Percentiles rank a stretch among this genome's conserved stretches.
These are phyloP conservation scores for Cenococcum geophilum DNA, from an alignment of 495 filamentous ascomycete genomes.

Conservation along the genomic window DNA sequence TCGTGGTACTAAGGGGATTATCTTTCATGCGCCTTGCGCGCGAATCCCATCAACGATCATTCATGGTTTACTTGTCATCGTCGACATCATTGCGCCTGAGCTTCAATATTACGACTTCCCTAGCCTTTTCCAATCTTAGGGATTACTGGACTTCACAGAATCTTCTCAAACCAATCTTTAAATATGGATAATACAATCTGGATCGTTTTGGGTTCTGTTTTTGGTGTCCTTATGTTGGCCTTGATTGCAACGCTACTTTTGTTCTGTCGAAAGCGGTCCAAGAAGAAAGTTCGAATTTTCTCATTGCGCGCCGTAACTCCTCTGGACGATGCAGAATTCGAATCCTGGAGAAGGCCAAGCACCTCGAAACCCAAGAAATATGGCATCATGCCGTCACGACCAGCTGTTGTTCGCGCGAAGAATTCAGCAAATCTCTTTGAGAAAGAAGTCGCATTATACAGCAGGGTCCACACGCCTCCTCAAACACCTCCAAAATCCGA, in stretches of 20 bases:
- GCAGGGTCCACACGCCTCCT: constrained; percentile 1
- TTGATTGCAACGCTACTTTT: constrained; percentile 14
- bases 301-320: constrained; percentile 29
- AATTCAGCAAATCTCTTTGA: constrained; percentile 23
- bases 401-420: constrained; percentile 16
- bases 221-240: constrained; percentile 20
- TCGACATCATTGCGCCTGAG: background rate
- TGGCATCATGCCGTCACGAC: constrained; percentile 23
- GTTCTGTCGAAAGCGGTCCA: constrained; percentile 27
- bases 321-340: constrained; percentile 32
- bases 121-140: background rate
- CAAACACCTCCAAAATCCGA: constrained; percentile 15
- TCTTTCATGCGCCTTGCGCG: background rate
- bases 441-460: constrained; percentile 19
- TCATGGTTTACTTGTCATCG: background rate
- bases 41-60: background rate
- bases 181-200: constrained; percentile 25
- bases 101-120: constrained; percentile 1
- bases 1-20: background rate
- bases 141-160: background rate
- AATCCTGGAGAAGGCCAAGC: constrained; percentile 31
- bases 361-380: constrained; percentile 25
- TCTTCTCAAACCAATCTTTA: background rate
- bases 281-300: constrained; percentile 26
- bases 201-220: constrained; percentile 26